phyloP scores from a whole-genome alignment of 495 filamentous ascomycete species.

The Penicillium coprophilum region DNA sequence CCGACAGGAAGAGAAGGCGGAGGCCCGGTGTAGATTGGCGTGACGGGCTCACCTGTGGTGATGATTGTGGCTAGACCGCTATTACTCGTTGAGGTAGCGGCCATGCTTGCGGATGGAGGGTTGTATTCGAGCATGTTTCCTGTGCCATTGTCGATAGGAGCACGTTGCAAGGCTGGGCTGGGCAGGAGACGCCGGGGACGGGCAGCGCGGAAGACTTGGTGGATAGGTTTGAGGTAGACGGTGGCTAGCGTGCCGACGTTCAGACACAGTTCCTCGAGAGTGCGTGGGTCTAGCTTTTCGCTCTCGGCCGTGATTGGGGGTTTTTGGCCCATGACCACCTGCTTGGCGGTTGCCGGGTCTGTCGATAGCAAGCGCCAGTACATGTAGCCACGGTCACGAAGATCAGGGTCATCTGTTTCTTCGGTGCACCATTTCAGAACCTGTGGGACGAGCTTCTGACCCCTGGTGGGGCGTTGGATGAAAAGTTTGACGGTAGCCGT shows the following conservation, averaged over 20 bases:
- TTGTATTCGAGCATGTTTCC: conserved; percentile 33
- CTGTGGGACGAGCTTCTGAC: conserved; percentile 88
- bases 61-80: conserved; percentile 28
- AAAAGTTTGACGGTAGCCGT: conserved; percentile 98
- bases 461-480: conserved; percentile 94
- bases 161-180: conserved; percentile 80
- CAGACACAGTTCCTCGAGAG: conserved; percentile 95
- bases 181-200: conserved; percentile 74
- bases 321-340: conserved; percentile 95
- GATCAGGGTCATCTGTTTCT: conserved; percentile 96
- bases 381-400: conserved; percentile 96
- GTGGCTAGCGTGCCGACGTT: conserved; percentile 95
- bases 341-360: conserved; percentile 81
- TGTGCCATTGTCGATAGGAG: conserved; percentile 49
- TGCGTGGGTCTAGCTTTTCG: conserved; percentile 87
- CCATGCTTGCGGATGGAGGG: conserved; percentile 23
- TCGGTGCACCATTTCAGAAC: conserved; percentile 99
- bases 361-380: conserved; percentile 98
- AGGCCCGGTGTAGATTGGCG: conserved; percentile 22
- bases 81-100: conserved; percentile 28
- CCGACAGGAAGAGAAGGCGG: conserved; percentile 20
- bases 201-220: conserved; percentile 94
- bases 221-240: conserved; percentile 95
- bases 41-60: conserved; percentile 26
- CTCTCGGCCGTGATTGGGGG: conserved; percentile 95